Conservation (phyloP, 768 basidiomycete genomes). For the Kwoniella heveanensis region DNA sequence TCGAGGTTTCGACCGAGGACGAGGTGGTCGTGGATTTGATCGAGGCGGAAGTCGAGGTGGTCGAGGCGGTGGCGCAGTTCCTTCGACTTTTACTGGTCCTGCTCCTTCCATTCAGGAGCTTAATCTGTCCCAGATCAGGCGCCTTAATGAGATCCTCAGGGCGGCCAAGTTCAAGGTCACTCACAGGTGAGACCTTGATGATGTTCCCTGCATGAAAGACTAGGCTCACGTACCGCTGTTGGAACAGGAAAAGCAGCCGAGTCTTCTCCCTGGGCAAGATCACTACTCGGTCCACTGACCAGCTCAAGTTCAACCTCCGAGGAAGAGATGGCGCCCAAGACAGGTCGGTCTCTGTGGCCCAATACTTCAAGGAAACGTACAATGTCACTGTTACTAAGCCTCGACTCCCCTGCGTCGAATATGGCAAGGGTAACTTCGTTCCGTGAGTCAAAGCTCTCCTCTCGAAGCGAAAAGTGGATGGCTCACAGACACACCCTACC, state of each 20-base stretch:
- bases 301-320: slow-evolving; percentile 45
- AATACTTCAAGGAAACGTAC: slow-evolving; percentile 51
- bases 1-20: slow-evolving; percentile 41
- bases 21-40: slow-evolving; percentile 33
- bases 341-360: slow-evolving; percentile 36
- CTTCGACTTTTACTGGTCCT: slow-evolving; percentile 21
- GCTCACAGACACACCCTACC: no score
- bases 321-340: slow-evolving; percentile 46
- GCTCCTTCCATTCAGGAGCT: slow-evolving; percentile 35
- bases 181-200: slow-evolving; percentile 41
- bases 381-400: slow-evolving; percentile 48
- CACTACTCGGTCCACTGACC: slow-evolving; percentile 41
- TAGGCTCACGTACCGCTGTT: not conserved
- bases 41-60: slow-evolving; percentile 37
- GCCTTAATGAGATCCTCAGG: slow-evolving; percentile 47
- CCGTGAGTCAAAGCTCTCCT: slow-evolving; percentile 37
- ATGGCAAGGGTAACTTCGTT: slow-evolving; percentile 48
- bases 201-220: not conserved
- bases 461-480: not conserved
- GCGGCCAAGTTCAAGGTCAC: slow-evolving; percentile 52
- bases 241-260: slow-evolving; percentile 27
- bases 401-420: slow-evolving; percentile 47
- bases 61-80: slow-evolving; percentile 28
- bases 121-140: slow-evolving; percentile 30
- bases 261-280: slow-evolving; percentile 36